A percentile compares a stretch with the other conserved stretches of the same genome.
phyloP scores from a whole-genome alignment of 805 yeast genomes.

The Priceomyces medius region DNA sequence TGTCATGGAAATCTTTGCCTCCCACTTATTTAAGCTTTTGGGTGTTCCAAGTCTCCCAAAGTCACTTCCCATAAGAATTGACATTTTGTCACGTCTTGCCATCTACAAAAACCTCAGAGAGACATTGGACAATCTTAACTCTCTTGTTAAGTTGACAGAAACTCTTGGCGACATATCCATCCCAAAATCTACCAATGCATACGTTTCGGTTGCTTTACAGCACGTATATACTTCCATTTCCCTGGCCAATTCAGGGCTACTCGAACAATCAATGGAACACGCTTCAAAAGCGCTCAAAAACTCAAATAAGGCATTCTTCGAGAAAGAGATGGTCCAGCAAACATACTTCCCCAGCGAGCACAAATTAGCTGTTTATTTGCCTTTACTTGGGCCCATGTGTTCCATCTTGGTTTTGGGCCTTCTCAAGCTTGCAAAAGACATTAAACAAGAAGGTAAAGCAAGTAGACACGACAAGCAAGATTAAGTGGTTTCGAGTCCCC shows the following conservation, averaged over 20 bases:
- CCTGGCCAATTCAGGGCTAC: constrained; percentile 22
- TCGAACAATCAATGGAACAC: constrained; percentile 30
- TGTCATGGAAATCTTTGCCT: constrained; percentile 64
- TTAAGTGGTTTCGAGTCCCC: too few species aligned
- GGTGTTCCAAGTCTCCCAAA: constrained; percentile 64
- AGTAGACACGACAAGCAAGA: not conserved
- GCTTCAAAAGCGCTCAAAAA: constrained; percentile 55
- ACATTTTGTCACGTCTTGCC: constrained; percentile 60
- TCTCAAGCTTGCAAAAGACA: constrained; percentile 45
- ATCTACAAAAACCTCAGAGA: constrained; percentile 57
- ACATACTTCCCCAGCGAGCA: constrained; percentile 95
- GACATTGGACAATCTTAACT: constrained; percentile 67
- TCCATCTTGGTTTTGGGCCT: constrained; percentile 60
- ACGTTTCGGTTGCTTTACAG: constrained; percentile 53
- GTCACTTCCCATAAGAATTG: constrained; percentile 63
- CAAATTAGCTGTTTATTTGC: constrained; percentile 89
- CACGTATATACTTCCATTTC: constrained; percentile 38
- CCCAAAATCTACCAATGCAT: constrained; percentile 64
- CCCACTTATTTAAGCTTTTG: constrained; percentile 69
- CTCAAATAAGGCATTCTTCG: constrained; percentile 83
- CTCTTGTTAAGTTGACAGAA: constrained; percentile 66
- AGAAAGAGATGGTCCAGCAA: constrained; percentile 93
- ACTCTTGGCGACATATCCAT: constrained; percentile 79
- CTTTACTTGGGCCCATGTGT: constrained; percentile 81
- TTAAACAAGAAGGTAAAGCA: constrained; percentile 16